Evolutionary conservation across 768 basidiomycete species (phyloP).

Genomic region (Psilocybe cyanescens): DNA sequence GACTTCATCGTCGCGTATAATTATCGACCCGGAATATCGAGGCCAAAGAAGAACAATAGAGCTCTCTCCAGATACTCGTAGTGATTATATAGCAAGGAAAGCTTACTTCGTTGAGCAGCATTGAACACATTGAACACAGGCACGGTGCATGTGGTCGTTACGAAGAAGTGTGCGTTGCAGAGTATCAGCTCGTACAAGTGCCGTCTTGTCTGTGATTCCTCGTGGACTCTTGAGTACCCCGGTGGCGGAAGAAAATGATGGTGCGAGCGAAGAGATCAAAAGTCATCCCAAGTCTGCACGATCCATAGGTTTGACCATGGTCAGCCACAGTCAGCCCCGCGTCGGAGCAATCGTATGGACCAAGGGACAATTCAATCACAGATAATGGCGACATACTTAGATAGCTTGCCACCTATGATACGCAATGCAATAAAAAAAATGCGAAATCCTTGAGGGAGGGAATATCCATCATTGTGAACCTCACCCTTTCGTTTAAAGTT

Average conservation of each 20-base stretch:
- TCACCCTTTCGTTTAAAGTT: too few species aligned
- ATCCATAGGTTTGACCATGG: too few species aligned
- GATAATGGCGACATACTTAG: too few species aligned
- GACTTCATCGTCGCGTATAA: constrained; percentile 35
- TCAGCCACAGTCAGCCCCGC: too few species aligned
- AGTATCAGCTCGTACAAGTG: not conserved
- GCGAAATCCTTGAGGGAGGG: too few species aligned
- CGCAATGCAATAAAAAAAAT: too few species aligned
- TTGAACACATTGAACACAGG: not conserved
- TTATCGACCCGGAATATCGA: not conserved
- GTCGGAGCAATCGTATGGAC: too few species aligned
- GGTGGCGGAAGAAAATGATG: not conserved
- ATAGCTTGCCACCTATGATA: too few species aligned
- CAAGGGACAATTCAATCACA: too few species aligned
- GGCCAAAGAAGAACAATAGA: not conserved
- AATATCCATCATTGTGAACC: too few species aligned
- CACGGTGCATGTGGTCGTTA: constrained; percentile 1
- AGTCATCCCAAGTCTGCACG: not conserved
- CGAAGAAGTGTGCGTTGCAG: not conserved
- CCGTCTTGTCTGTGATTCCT: constrained; percentile 1
- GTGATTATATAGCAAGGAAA: not conserved
- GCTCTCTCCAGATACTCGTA: not conserved
- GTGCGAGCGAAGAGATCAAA: not conserved
- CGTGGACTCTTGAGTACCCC: not conserved
- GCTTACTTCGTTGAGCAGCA: not conserved